phyloP scores from a whole-genome alignment of 106 monocot species.

The Ottelia alismoides region DNA sequence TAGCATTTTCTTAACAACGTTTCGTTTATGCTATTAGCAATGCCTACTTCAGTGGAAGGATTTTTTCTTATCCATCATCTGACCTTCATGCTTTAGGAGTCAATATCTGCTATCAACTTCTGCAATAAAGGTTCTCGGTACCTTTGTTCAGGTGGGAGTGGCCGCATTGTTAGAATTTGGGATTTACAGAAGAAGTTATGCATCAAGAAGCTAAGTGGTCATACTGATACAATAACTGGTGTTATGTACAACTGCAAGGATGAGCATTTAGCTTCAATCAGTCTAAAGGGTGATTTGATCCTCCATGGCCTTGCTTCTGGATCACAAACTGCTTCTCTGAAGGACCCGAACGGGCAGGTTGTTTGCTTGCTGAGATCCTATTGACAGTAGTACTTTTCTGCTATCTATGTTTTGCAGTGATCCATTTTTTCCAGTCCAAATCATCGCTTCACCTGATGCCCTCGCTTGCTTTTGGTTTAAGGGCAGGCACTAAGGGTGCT shows the following conservation, averaged over 20 bases:
- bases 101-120: slow-evolving; percentile 61
- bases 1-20: no score
- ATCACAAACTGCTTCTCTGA: slow-evolving; percentile 68
- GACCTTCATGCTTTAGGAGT: no score
- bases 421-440: no score
- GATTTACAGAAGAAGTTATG: slow-evolving; percentile 93
- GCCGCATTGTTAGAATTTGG: slow-evolving; percentile 79
- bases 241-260: slow-evolving; percentile 95
- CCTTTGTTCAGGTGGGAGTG: slow-evolving; percentile 88
- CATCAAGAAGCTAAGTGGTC: slow-evolving; percentile 92
- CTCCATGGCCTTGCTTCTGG: slow-evolving; percentile 94
- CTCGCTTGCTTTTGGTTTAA: no score
- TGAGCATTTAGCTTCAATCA: slow-evolving; percentile 92
- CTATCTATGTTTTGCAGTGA: no score
- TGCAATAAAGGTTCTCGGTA: slow-evolving; percentile 95
- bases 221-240: slow-evolving; percentile 76
- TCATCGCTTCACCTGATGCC: slow-evolving; percentile 3
- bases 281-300: slow-evolving; percentile 88
- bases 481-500: slow-evolving; percentile 85
- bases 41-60: no score
- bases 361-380: no score
- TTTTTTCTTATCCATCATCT: no score
- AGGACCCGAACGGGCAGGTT: slow-evolving; percentile 95
- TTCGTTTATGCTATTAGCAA: no score
- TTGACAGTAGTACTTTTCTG: no score